phyloP scores from a whole-genome alignment of 441 rosid species.

The Arabidopsis lyrata region DNA sequence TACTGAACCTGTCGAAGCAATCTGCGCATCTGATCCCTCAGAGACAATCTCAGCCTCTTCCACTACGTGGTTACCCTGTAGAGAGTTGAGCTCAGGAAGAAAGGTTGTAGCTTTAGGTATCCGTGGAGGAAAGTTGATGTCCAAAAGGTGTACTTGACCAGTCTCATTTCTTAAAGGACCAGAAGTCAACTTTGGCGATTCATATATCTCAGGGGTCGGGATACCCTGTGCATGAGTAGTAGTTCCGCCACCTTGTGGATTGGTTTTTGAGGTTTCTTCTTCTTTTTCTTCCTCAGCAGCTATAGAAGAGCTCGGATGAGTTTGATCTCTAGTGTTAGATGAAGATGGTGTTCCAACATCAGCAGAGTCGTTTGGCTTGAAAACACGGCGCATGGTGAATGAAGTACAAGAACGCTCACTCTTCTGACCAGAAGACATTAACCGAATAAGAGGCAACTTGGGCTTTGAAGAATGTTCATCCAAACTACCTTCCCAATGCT shows the following conservation, averaged over 20 bases:
- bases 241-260: slow-evolving; percentile 47
- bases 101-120: slow-evolving; percentile 48
- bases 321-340: slow-evolving; percentile 54
- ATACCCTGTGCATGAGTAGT: slow-evolving; percentile 73
- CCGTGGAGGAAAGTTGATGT: slow-evolving; percentile 87
- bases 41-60: slow-evolving; percentile 67
- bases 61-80: slow-evolving; percentile 18
- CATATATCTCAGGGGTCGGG: slow-evolving; percentile 89
- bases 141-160: slow-evolving; percentile 70
- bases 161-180: slow-evolving; percentile 67
- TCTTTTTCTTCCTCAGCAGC: slow-evolving; percentile 46
- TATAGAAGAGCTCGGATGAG: slow-evolving; percentile 52
- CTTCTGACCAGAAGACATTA: slow-evolving; percentile 92
- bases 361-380: slow-evolving; percentile 66
- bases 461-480: slow-evolving; percentile 85
- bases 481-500: slow-evolving; percentile 97
- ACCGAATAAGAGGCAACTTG: slow-evolving; percentile 79
- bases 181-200: slow-evolving; percentile 76
- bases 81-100: slow-evolving; percentile 42
- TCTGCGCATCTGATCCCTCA: slow-evolving; percentile 62
- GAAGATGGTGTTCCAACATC: slow-evolving; percentile 75
- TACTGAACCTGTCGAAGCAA: slow-evolving; percentile 78
- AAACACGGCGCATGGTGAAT: slow-evolving; percentile 80
- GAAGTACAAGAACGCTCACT: slow-evolving; percentile 90
- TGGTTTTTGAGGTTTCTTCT: slow-evolving; percentile 54